Base-by-base conservation (phyloP, 306 rosid species). In the Begonia fuchsioides region DNA sequence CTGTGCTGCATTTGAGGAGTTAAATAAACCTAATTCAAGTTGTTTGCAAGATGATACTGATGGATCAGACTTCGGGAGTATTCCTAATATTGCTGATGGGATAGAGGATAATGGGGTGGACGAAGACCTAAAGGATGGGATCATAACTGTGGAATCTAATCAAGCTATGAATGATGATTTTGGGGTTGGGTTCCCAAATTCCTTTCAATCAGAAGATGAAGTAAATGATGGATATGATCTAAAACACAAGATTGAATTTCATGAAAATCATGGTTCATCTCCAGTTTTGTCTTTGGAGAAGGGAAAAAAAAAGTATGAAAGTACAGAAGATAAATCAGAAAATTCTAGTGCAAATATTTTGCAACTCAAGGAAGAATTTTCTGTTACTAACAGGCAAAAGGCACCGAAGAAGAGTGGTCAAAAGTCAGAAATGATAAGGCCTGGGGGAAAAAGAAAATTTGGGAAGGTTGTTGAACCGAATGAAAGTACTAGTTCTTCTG, bases 1-100 rank as follows among this genome's bases (percentile, higher is more conserved):
- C 32, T 85, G 86, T 50, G 69, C 67, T 55, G 94, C 75, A 17
- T 92, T 92, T 75, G 96, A 92, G 59, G 93, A 79, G 69, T 67
- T 71, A 13, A 74, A 79, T 66, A 77, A 68, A 51, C 82, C 65
- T 61, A 79, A 67, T 45, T 61, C 70, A 39, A 60, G 86, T 79
- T 71, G 73, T 69, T 67, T 66, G 68, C 63, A 69, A 39, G 82
- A 66, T 50, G 87, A 71, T 66, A 69, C 73, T 5, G 87, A 85
- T 59, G 69, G 73, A 60, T 74, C 81, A 45, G 76, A 62, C 19
- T 13, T 62, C 41, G 96, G 78, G 66, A 69, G 75, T 65, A 83
- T 69, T 65, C 88, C 65, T 11, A n/a, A n/a, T n/a, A 64, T 82
- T 51, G 58, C 50, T 64, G 85, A 92, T 67, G 80, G 71, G 48